Percentiles rank a stretch among this genome's conserved stretches.
phyloP scores from a whole-genome alignment of 225 moss, liverwort and hornwort genomes.

The Physcomitrellopsis africana region DNA sequence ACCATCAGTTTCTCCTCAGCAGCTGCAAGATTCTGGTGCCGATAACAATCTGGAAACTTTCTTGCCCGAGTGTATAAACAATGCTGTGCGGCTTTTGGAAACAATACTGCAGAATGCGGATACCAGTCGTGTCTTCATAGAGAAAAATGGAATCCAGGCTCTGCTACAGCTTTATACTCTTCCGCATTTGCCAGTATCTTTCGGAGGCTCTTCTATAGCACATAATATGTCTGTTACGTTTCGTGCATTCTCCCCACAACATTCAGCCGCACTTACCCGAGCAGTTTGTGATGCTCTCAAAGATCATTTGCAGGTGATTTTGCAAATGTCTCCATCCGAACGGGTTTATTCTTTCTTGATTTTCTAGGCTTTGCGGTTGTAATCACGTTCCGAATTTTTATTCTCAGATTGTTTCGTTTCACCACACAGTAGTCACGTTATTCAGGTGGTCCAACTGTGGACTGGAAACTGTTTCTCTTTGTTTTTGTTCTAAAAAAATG shows the following conservation, averaged over 20 bases:
- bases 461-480: slow-evolving; percentile 7
- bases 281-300: slow-evolving; percentile 84
- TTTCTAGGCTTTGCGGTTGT: not conserved
- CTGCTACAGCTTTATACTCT: slow-evolving; percentile 89
- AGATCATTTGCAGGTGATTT: slow-evolving; percentile 67
- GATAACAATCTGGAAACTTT: slow-evolving; percentile 70
- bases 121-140: slow-evolving; percentile 93
- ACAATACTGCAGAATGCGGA: slow-evolving; percentile 93
- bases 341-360: too few species aligned
- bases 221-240: slow-evolving; percentile 98
- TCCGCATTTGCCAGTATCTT: slow-evolving; percentile 85
- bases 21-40: slow-evolving; percentile 51
- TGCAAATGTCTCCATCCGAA: not conserved
- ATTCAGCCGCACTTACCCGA: slow-evolving; percentile 74
- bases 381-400: not conserved
- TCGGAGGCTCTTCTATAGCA: slow-evolving; percentile 92
- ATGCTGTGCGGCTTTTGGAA: slow-evolving; percentile 88
- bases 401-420: not conserved
- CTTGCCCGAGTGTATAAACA: slow-evolving; percentile 97
- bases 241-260: slow-evolving; percentile 94
- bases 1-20: slow-evolving; percentile 53
- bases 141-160: slow-evolving; percentile 95
- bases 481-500: slow-evolving; percentile 3
- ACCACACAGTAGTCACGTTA: not conserved
- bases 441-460: slow-evolving; percentile 5